Base-by-base conservation (phyloP, 1,284 basidiomycete genomes). In the Melampsora abietis-canadensis region DNA sequence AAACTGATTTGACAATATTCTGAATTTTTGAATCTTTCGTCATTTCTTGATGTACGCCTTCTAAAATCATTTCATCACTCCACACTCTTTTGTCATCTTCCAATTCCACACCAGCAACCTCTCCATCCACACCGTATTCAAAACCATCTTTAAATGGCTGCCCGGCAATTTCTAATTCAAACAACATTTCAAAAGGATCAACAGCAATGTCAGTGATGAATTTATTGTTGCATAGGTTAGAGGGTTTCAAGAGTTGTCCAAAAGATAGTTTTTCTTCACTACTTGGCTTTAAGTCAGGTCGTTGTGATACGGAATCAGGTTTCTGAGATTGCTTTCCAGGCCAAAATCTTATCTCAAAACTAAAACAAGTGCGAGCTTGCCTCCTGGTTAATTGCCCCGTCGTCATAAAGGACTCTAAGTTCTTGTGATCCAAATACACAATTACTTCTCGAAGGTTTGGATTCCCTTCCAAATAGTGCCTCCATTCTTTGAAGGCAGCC, bases 391-490 rank as follows among this genome's bases (percentile, higher is more conserved):
- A 24, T 27, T 59, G 14, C 10, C 10, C 21, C 10, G 57, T 59
- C 17, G 57, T 15, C 24, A 59, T 17, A 21, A 59, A 59, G 10
- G 57, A 59, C 21, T 59, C 57, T 10, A 59, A 24, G 57, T 19
- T 59, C 21, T 59, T 59, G 57, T 59, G 57, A 24, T 59, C 57
- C 24, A 59, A 12, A 27, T 59, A 59, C 10, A 59, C 24, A 14
- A 59, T 24, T 12, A 59, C 57, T 24, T 59, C 24, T 24, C 10
- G 21, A 15, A 10, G 24, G 57, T 59, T 17, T 59, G 57, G 57
- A 19, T 19, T 19, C 57, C 57, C 57, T 59, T 59, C 57, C 57
- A 59, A 59, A 59, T 59, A 59, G 57, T 59, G 57, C 8, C 24
- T 15, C 14, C 57, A 59, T 17, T 17, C 8, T 10, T 59, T 17